Conservation (phyloP, 306 rosid genomes). For the Lagenaria siceraria region DNA sequence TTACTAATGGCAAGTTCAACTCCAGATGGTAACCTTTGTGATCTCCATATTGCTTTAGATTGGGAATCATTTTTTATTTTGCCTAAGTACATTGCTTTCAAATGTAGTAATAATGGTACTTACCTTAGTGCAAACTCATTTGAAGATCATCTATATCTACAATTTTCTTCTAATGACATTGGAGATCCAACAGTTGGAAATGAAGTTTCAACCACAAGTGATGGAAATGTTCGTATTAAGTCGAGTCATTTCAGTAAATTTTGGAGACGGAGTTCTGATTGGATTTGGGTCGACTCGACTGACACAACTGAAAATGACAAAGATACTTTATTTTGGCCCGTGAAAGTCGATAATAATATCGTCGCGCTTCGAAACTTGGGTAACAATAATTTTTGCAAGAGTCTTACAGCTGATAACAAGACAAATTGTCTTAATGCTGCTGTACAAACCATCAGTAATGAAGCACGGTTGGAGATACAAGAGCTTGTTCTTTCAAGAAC, state of each 20-base stretch:
- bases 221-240: neutral
- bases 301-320: neutral
- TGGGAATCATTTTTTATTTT: neutral
- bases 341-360: neutral
- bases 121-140: neutral
- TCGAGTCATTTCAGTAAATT: neutral
- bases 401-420: neutral
- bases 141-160: neutral
- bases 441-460: neutral
- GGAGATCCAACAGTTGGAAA: neutral
- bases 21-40: neutral
- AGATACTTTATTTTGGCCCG: neutral
- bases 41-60: neutral
- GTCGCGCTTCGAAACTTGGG: neutral
- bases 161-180: neutral
- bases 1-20: neutral
- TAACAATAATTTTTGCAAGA: neutral
- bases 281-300: too few species aligned
- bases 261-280: neutral
- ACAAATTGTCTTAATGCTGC: neutral
- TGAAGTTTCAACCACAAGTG: neutral
- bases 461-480: neutral
- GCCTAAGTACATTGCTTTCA: neutral
- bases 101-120: neutral
- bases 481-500: neutral